Base-by-base conservation (phyloP, 108 stramenopile genomes). In the Thalassiosira profunda region DNA sequence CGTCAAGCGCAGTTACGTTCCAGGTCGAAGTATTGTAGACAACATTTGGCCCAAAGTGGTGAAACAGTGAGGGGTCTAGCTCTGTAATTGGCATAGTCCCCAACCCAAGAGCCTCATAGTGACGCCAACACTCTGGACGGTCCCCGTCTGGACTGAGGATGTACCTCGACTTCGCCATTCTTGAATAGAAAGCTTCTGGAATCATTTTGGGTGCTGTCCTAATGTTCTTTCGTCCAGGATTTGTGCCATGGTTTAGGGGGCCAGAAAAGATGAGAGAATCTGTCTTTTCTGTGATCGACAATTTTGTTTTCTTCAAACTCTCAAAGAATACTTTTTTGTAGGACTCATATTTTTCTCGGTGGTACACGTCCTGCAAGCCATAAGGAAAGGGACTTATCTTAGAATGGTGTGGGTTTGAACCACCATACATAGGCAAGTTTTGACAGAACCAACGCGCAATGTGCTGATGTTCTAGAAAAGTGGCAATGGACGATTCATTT, bases 31-130 rank as follows among this genome's bases (percentile, higher is more conserved):
- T 66, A 20, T 8, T 10, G 17, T 56, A 66, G 10, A 66, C 1
- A 17, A 66, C 64, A 20, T 52, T 52, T 0, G 53, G 53, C 15
- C 18, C 64, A 2, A 66, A n/a, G 17, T 66, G 64, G 10, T 26
- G 53, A 18, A 33, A 56, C 1, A 66, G 21, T 2, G 11, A 1
- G 23, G 53, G 53, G 21, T 66, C 64, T 24, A 66, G 18, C 21
- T 66, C n/a, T 11, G 64, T 66, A 12, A 66, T 66, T 10, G 64
- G 64, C 7, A 66, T 30, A 24, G 64, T n/a, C 7, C 64, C 64
- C 1, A 66, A 24, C 1, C 64, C 64, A 2, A 66, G 1, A 14
- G 64, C 52, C 53, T 66, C 64, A 29, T 66, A 66, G 17, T 66
- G 53, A n/a, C 64, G 64, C n/a, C 18, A 20, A n/a, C 64, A 66